Base-by-base conservation (phyloP, 1,139 yeast genomes). In the Geotrichum klebahnii region DNA sequence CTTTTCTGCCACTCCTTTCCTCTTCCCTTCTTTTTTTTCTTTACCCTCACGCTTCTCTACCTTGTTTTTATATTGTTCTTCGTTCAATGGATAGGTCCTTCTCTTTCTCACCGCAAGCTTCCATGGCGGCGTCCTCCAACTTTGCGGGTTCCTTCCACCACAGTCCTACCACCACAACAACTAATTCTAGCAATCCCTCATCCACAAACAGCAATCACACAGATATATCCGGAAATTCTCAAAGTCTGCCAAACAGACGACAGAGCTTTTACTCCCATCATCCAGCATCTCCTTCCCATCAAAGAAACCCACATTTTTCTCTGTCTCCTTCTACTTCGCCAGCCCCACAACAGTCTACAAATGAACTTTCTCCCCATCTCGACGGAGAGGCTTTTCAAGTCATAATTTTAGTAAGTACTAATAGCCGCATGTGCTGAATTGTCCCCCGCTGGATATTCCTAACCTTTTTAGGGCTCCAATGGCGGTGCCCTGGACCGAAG, bases 401-500 rank as follows among this genome's bases (percentile, higher is more conserved):
- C 5, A 43, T 52, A 10, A 32, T 52, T 36, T 26, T 52, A 16
- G 54, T 51, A 45, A 32, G 51, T 51, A 34, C 5, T 14, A 16
- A n/a, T 24, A 9, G 16, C n/a, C n/a, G n/a, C n/a, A n/a, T n/a
- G n/a, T n/a, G n/a, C n/a, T n/a, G n/a, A n/a, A n/a, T n/a, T n/a
- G n/a, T n/a, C n/a, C n/a, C n/a, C n/a, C n/a, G n/a, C n/a, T n/a
- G n/a, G n/a, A n/a, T n/a, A n/a, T n/a, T 12, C 2, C 29, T 42
- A 20, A 36, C 24, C 3, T 14, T 32, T 38, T 9, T 14, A 52
- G 55, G 55, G 55, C 9, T 46, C 53, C 2, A 45, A 42, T 24
- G 67, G 67, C 5, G 67, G 67, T 1, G 66, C 66, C 5, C 44
- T 60, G 10, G 67, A 63, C 46, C 36, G 60, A 17, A 52, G 50